These are phyloP conservation scores for Geotrichum restrictum DNA, from an alignment of 1,139 yeast species.

Conservation along the genomic window DNA sequence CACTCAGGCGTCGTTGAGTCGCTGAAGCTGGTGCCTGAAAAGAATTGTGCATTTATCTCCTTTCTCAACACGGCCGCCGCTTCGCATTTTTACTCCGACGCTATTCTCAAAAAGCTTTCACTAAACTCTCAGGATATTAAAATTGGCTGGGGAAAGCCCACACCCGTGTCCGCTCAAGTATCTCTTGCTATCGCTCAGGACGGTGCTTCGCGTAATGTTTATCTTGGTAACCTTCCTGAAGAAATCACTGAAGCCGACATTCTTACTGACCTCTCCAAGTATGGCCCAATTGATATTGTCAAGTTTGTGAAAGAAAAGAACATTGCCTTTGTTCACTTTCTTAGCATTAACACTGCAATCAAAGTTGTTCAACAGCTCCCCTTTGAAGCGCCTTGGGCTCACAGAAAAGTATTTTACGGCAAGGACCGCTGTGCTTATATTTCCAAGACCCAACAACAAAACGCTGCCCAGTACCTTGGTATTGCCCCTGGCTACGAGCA, in stretches of 20 bases:
- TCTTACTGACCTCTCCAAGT: slow-evolving; percentile 60
- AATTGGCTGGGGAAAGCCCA: slow-evolving; percentile 67
- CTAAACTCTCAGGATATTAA: slow-evolving; percentile 47
- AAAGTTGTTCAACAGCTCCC: slow-evolving; percentile 68
- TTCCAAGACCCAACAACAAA: slow-evolving; percentile 92
- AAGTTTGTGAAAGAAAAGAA: slow-evolving; percentile 69
- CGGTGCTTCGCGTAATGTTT: slow-evolving; percentile 89
- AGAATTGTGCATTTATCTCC: slow-evolving; percentile 45
- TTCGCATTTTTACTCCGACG: slow-evolving; percentile 51
- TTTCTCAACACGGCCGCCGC: slow-evolving; percentile 47
- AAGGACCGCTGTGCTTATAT: slow-evolving; percentile 81
- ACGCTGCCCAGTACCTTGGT: slow-evolving; percentile 93
- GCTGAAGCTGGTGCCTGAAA: slow-evolving; percentile 51
- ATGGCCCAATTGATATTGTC: slow-evolving; percentile 79
- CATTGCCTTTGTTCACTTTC: slow-evolving; percentile 75
- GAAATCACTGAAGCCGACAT: slow-evolving; percentile 59
- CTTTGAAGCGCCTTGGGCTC: slow-evolving; percentile 52
- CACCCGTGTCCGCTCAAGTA: slow-evolving; percentile 66
- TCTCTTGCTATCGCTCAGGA: slow-evolving; percentile 72
- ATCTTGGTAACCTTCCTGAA: slow-evolving; percentile 66
- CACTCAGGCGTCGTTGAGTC: slow-evolving; percentile 87
- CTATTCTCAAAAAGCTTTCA: slow-evolving; percentile 43
- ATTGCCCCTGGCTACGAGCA: slow-evolving; percentile 88
- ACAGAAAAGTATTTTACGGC: slow-evolving; percentile 74
- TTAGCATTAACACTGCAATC: slow-evolving; percentile 76